These are phyloP conservation scores for Schwanniomyces vanrijiae DNA, from an alignment of 805 yeast species.

Conservation along the genomic window DNA sequence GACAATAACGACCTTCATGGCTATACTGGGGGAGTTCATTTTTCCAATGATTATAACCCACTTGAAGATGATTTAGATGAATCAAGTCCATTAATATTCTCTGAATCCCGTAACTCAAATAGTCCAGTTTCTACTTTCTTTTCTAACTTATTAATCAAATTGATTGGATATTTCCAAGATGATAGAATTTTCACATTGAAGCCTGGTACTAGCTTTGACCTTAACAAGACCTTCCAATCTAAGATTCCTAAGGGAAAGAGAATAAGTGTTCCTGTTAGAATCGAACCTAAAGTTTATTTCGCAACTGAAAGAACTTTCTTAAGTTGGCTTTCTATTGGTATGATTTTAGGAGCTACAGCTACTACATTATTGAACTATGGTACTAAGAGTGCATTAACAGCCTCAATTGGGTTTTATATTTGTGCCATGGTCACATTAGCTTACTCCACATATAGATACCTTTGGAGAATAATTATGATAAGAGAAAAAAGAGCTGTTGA, in stretches of 20 bases:
- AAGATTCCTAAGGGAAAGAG: constrained; percentile 85
- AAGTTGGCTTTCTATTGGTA: constrained; percentile 90
- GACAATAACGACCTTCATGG: constrained; percentile 33
- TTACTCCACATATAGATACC: constrained; percentile 72
- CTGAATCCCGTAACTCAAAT: constrained; percentile 31
- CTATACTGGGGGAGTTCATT: constrained; percentile 35
- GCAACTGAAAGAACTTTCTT: constrained; percentile 95
- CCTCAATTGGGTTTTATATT: constrained; percentile 82
- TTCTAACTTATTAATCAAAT: constrained; percentile 30
- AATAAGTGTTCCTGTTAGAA: constrained; percentile 90
- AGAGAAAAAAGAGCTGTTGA: constrained; percentile 79
- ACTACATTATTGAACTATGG: constrained; percentile 86
- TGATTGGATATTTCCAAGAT: constrained; percentile 43
- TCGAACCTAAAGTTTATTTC: constrained; percentile 98
- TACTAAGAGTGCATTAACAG: constrained; percentile 65
- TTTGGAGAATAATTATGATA: constrained; percentile 80
- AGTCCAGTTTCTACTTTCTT: constrained; percentile 35
- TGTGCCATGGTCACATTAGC: constrained; percentile 72
- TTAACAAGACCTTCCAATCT: constrained; percentile 46
- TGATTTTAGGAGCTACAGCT: constrained; percentile 86
- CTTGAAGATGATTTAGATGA: constrained; percentile 53
- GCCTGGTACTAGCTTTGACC: constrained; percentile 45
- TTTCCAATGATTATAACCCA: constrained; percentile 46
- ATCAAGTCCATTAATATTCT: constrained; percentile 41
- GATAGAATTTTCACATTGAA: constrained; percentile 46